Evolutionary conservation across 306 rosid genomes (phyloP), one percentile per base, ranked within the genome.

Genomic region (Cucurbita moschata): DNA sequence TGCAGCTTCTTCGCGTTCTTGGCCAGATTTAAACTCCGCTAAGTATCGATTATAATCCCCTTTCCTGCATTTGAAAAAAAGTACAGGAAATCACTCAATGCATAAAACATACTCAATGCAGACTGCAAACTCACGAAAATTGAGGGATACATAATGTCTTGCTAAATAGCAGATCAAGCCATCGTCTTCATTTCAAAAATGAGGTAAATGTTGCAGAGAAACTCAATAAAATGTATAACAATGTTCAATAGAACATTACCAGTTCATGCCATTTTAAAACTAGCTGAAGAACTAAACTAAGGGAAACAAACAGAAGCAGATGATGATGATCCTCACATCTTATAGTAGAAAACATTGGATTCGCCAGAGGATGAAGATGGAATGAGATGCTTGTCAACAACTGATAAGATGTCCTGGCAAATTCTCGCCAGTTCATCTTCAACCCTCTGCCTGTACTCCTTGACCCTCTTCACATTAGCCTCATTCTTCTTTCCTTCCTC

Each of bases 31-130:
- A n/a, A 84, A 79, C 77, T 84, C 88, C 2, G 88, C 85, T 39
- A 84, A 71, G 76, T 84, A 81, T 21, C 83, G 88, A 44, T 79
- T 79, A 72, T 79, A 84, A 59, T 84, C 85, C 80, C 88, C 88
- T 82, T 15, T 43, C 59, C 75, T 69, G 43, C 79, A 47, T 21
- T 51, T 30, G 43, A 30, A 30, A 30, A 30, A 30, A 30, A 30
- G 35, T 30, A 30, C 2, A 30, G 35, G 35, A 30, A 30, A 30
- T 30, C 2, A 30, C 35, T 30, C 35, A 30, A 30, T 30, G 35
- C 35, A 30, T 30, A 30, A 30, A 30, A 30, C 35, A 30, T 30
- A 30, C 35, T 30, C 35, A 30, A 30, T 30, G 3, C 35, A 30
- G 35, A 30, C 35, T 30, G 35, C 35, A 30, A 30, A 30, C 35